phyloP scores from a whole-genome alignment of 139 green algal species.

The Chlorella sp. region DNA sequence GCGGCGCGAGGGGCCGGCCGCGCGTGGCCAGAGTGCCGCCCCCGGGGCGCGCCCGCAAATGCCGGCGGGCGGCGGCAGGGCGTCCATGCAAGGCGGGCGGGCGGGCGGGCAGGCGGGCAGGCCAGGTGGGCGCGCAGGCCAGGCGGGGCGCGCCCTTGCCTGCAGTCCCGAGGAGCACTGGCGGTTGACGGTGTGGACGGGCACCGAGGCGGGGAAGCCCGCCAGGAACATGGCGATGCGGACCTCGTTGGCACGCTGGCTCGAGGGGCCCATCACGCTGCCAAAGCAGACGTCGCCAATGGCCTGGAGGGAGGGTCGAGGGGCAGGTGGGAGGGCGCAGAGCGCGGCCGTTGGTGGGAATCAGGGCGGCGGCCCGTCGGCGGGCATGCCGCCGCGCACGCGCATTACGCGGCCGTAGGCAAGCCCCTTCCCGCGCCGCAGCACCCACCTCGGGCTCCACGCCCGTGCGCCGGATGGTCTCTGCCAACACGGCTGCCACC shows the following conservation, averaged over 20 bases:
- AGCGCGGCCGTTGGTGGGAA: too few relatives aligned
- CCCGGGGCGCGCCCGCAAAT: too few relatives aligned
- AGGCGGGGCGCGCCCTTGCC: background rate
- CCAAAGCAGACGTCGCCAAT: slow-evolving; percentile 97
- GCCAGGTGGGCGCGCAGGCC: background rate
- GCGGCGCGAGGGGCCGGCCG: too few relatives aligned
- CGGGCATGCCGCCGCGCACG: too few relatives aligned
- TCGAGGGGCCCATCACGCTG: slow-evolving; percentile 88
- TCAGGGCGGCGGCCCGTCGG: too few relatives aligned
- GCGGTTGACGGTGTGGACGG: slow-evolving; percentile 95
- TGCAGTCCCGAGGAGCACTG: slow-evolving; percentile 38
- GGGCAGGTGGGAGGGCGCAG: background rate
- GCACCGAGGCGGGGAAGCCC: slow-evolving; percentile 92
- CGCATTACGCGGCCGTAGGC: too few relatives aligned
- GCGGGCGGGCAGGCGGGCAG: background rate
- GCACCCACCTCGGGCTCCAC: slow-evolving; percentile 64
- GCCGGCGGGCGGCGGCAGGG: too few relatives aligned
- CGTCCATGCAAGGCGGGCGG: too few relatives aligned
- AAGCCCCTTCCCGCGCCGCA: background rate
- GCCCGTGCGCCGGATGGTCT: slow-evolving; percentile 70
- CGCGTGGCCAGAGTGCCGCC: too few relatives aligned
- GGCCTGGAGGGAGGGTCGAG: slow-evolving; percentile 43
- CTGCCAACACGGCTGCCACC: slow-evolving; percentile 82
- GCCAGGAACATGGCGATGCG: slow-evolving; percentile 94
- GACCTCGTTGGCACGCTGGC: slow-evolving; percentile 94